Evolutionary conservation across 192 early-diverging fungal species (phyloP).

Genomic region (Podila clonocystis): DNA sequence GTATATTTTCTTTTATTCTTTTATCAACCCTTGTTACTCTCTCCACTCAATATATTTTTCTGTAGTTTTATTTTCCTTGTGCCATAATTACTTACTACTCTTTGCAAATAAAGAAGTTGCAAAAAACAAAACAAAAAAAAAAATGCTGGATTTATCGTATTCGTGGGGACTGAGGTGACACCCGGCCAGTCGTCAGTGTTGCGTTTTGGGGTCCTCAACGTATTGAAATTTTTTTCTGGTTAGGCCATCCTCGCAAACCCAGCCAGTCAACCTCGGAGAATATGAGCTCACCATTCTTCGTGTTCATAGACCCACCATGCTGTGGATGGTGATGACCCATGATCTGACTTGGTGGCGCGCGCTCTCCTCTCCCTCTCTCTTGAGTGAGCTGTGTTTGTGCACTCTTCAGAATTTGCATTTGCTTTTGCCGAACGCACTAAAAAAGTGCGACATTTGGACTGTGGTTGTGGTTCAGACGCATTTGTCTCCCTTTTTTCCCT

Average conservation of each 20-base stretch:
- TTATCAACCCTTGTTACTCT: neutral
- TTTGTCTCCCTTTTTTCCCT: neutral
- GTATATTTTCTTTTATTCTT: neutral
- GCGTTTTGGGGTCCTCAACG: too few relatives aligned
- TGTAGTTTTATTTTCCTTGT: neutral
- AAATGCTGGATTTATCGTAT: neutral
- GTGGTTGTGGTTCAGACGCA: neutral
- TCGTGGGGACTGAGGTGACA: too few relatives aligned
- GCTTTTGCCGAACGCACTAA: neutral
- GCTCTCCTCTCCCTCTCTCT: neutral
- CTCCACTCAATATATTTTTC: neutral
- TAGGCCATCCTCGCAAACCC: too few relatives aligned
- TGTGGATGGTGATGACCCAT: neutral
- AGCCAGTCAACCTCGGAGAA: too few relatives aligned
- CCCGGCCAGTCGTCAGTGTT: too few relatives aligned
- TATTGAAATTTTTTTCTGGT: too few relatives aligned
- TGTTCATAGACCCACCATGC: too few relatives aligned
- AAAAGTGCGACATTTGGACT: too few relatives aligned
- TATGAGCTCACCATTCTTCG: too few relatives aligned
- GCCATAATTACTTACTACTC: neutral
- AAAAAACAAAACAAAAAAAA: neutral
- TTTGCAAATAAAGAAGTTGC: neutral
- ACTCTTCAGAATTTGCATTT: too few relatives aligned
- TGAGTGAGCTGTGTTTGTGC: neutral
- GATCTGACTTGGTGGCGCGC: neutral